Evolutionary conservation across 148 eudicot genomes (phyloP).

Genomic region (Cornus suecica): DNA sequence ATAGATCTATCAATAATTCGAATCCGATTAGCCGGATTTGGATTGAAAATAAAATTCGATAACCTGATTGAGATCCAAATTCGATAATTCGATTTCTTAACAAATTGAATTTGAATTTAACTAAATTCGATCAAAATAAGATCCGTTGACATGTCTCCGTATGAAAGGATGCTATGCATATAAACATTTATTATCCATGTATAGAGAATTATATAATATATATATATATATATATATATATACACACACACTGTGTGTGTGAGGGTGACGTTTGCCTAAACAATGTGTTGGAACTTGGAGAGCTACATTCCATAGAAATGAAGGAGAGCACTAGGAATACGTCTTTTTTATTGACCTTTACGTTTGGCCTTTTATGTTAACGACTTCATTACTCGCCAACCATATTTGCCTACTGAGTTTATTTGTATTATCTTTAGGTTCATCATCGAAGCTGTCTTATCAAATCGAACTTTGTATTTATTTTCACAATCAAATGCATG

Average conservation of each 20-base stretch:
- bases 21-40: too few species aligned
- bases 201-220: neutral
- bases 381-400: neutral
- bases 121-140: too few species aligned
- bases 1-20: too few species aligned
- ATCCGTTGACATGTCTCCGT: too few species aligned
- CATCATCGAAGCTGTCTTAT: neutral
- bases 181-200: neutral
- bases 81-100: too few species aligned
- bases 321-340: conserved; percentile 12
- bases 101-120: too few species aligned
- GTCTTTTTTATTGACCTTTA: conserved; percentile 17
- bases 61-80: too few species aligned
- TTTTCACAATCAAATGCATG: neutral
- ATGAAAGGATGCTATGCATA: conserved; percentile 4
- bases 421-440: neutral
- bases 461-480: neutral
- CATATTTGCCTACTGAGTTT: neutral
- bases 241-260: too few species aligned
- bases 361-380: neutral
- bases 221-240: too few species aligned
- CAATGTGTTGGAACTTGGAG: neutral
- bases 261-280: conserved; percentile 20
- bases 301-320: conserved; percentile 7
- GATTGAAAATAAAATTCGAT: too few species aligned